Conservation (phyloP, 2,329 filamentous ascomycete genomes). For the Fusarium sublunatum region DNA sequence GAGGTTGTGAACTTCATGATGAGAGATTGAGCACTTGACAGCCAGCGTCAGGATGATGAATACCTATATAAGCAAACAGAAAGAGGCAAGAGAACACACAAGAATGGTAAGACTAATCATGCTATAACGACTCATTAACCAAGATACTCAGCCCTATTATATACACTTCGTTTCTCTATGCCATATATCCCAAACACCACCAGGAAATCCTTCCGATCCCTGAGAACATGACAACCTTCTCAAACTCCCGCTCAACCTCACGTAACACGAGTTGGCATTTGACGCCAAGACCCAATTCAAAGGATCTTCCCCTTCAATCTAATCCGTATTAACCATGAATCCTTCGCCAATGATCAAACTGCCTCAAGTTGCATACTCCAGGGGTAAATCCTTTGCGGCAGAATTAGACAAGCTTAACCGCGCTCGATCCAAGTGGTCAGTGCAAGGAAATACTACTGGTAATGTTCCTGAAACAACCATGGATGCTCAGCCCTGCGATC, state of each 20-base stretch:
- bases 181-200: neutral
- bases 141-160: neutral
- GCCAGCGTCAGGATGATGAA: slow-evolving; percentile 6
- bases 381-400: neutral
- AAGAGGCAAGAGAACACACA: too few species aligned
- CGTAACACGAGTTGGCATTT: too few species aligned
- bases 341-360: slow-evolving; percentile 1
- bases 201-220: slow-evolving; percentile 13
- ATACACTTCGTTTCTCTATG: neutral
- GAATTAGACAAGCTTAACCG: neutral
- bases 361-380: neutral
- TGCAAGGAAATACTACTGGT: neutral
- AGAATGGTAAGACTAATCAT: too few species aligned
- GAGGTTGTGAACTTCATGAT: slow-evolving; percentile 40
- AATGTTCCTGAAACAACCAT: slow-evolving; percentile 16
- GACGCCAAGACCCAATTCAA: slow-evolving; percentile 1
- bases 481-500: slow-evolving; percentile 19
- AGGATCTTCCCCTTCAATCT: neutral
- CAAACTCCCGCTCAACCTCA: slow-evolving; percentile 21
- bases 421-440: neutral
- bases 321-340: neutral
- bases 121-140: neutral
- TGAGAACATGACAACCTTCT: slow-evolving; percentile 24
- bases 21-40: slow-evolving; percentile 1
- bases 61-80: neutral